Evolutionary conservation across 2,329 filamentous ascomycete species (phyloP), one percentile per base, ranked within the genome.

Genomic region (Ceratocystis harringtonii): DNA sequence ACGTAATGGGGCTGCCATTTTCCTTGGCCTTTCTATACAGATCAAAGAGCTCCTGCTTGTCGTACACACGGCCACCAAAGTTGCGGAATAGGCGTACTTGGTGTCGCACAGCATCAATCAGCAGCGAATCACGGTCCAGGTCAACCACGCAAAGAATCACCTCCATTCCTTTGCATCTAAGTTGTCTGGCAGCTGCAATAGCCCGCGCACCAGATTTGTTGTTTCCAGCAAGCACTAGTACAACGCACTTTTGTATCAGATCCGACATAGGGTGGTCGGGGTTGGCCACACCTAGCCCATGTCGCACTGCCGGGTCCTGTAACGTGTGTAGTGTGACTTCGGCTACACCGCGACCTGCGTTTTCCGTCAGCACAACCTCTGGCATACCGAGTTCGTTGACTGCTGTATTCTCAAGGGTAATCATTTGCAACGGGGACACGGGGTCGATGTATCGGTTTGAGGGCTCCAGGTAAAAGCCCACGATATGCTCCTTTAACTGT

Each of bases 331-430:
- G 79, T 0, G 90, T 86, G 32, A 92, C 87, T 75, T 96, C 88
- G 3, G 92, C 91, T 68, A 97, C 89, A 55, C 90, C 89, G 30
- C 92, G 84, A 19, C 89, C 92, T 1, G 92, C 89, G 72, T 92
- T 96, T 72, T 97, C 94, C 0, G 90, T 86, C 78, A 97, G 90
- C 74, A 96, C 86, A 64, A 94, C 90, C 72, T 95, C 90, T 0
- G 87, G 89, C 60, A 97, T 79, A 4, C 91, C 91, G 66, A 95
- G 84, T 69, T 96, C 91, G 52, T 89, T 87, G 67, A 91, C 87
- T 0, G 92, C 91, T 65, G 95, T 89, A 71, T 94, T 92, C 75
- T 97, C 94, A 1, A 97, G 83, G 68, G 94, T 92, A 32, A 95
- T 82, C 84, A 96, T 94, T 72, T 95, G 90, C 48, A 94, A 78